Percentiles rank a stretch among this genome's conserved stretches.
Conservation (phyloP, 2,329 filamentous ascomycete genomes). For the Coniochaeta sp. region DNA sequence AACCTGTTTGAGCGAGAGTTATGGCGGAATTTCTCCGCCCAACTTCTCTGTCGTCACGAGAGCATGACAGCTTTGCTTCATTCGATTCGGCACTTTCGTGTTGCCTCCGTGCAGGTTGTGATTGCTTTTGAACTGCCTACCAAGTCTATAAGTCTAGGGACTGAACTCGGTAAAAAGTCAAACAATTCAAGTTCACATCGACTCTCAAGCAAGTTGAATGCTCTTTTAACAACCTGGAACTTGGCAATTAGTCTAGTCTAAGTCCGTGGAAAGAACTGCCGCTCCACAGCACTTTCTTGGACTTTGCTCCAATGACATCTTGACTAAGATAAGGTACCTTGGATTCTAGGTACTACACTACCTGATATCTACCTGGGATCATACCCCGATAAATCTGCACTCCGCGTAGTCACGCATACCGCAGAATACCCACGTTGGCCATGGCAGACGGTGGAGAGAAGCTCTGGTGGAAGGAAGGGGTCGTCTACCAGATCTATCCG, state of each 20-base stretch:
- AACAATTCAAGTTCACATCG: not conserved
- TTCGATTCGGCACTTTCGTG: no score
- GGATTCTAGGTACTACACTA: not conserved
- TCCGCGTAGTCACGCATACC: not conserved
- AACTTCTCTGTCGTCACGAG: not conserved
- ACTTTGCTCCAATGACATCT: not conserved
- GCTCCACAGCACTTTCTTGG: not conserved
- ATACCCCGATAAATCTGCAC: not conserved
- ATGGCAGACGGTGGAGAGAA: not conserved
- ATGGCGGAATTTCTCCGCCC: not conserved
- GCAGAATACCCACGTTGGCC: not conserved
- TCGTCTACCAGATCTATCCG: conserved; percentile 2
- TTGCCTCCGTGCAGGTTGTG: no score
- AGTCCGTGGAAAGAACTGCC: not conserved
- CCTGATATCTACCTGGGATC: not conserved
- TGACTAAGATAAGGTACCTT: not conserved
- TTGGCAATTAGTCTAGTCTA: no score
- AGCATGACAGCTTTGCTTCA: no score
- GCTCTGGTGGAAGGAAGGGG: conserved; percentile 2
- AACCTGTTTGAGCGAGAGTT: not conserved
- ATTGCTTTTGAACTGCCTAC: no score
- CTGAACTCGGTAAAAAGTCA: no score
- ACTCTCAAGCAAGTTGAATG: not conserved
- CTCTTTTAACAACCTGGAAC: no score
- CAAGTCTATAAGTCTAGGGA: no score